Evolutionary conservation across 257 asterid genomes (phyloP), one percentile per base, ranked within the genome.

Genomic region (Hygrophila difformis): DNA sequence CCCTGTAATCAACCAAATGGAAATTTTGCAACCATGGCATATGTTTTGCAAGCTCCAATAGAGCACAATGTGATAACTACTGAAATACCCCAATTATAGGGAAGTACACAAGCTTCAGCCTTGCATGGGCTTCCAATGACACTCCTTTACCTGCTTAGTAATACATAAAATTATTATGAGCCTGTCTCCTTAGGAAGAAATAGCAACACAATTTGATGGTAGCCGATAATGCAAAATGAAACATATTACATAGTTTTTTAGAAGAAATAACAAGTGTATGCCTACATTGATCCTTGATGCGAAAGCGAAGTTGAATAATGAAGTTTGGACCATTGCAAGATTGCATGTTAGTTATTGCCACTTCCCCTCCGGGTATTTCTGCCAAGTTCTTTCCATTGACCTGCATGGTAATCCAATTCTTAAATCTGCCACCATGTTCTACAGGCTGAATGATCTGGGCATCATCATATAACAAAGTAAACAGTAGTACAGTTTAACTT

Each of bases 321-420:
- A 85, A 85, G 1, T 78, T 67, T 0, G 81, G 74, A 57, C 93
- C 93, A 44, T 72, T 67, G 60, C 85, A 65, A 1, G 95, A 74
- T 48, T 43, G 73, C 44, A 72, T 29, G 72, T 85, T 76, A 20
- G 95, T 76, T 1, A 55, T 64, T 3, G 82, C 91, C 17, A 73
- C 84, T 62, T 81, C 95, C 29, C 95, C 95, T 12, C 77, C 68
- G 22, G 33, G 49, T 36, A 81, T 37, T 55, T 53, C 85, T 0
- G 79, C 75, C 60, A 85, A 76, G 41, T 78, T 56, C 22, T n/a
- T 13, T 50, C 64, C 79, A 57, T 81, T 85, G 62, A 85, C 93
- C 95, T 85, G 71, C 42, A 49, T 28, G 47, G 47, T n/a, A n/a
- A n/a, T 47, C 46, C 36, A 53, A 43, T 14, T 19, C 48, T 33